Evolutionary conservation across 1,139 yeast genomes (phyloP), one percentile per base, ranked within the genome.

Genomic region (Tardiomyces digboiensis): DNA sequence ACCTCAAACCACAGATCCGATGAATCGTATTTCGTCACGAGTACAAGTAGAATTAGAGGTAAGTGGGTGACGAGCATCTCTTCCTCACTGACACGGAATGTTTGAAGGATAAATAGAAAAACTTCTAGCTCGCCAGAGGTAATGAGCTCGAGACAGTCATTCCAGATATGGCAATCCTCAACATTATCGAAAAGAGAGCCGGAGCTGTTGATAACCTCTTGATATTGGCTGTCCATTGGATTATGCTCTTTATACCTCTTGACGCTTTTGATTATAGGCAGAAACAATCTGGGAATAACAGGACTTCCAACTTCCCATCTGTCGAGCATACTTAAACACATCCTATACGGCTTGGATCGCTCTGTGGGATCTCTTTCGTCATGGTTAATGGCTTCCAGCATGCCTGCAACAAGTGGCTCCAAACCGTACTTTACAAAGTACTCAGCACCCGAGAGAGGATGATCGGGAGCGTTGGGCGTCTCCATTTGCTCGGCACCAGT

Each of bases 251-350:
- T 51, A 14, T 20, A 39, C 19, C 46, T 22, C 14, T 45, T 42
- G 12, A 63, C 64, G 19, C 63, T 55, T 46, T 58, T 61, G 44
- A 89, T 63, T 4, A 84, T 68, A 0, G 93, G 89, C 0, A 76
- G 64, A 42, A 89, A 75, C n/a, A 88, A 61, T 23, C 66, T 62
- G 0, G 95, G 93, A 0, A 88, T 78, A 1, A 89, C 68, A 21
- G 74, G 62, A 19, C 80, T 78, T 13, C 95, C 91, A 36, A 91
- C 80, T 61, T 91, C 97, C 97, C 97, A 91, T 52, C 87, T 76
- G 58, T 91, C 97, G 78, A 88, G 76, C 5, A 88, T 71, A 5
- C 93, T 76, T 3, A 81, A 67, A 2, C 86, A 71, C 8, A 88
- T 78, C 46, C 73, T 77, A 52, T 78, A 77, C 0, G 85, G 80